These are phyloP conservation scores for Lactuca saligna DNA, from an alignment of 129 eudicot species.

Conservation along the genomic window DNA sequence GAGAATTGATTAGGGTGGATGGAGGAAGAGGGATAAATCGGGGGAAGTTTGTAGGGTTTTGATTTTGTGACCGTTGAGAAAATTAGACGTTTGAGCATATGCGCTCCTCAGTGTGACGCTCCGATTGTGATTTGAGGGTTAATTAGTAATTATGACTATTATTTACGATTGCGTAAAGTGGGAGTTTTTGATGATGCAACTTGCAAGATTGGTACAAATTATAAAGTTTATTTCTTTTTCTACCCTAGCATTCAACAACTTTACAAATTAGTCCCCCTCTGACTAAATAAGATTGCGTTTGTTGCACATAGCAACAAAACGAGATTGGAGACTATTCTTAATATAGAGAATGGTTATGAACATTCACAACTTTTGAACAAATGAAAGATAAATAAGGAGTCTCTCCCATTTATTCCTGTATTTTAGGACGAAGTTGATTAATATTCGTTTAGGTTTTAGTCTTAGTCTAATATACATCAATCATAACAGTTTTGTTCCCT, in stretches of 20 bases:
- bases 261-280: background rate
- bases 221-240: background rate
- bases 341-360: too few species aligned
- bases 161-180: background rate
- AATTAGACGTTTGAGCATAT: constrained; percentile 46
- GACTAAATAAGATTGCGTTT: too few species aligned
- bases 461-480: background rate
- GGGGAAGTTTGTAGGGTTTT: constrained; percentile 27
- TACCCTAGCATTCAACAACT: background rate
- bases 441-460: background rate
- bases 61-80: constrained; percentile 72
- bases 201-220: background rate
- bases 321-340: too few species aligned
- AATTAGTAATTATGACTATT: background rate
- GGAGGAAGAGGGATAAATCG: constrained; percentile 13
- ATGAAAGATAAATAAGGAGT: background rate
- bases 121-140: constrained; percentile 50
- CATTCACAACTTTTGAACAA: too few species aligned
- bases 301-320: too few species aligned
- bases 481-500: background rate
- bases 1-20: constrained; percentile 21
- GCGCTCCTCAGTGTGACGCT: constrained; percentile 58
- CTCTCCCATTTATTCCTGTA: background rate
- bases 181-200: background rate
- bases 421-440: background rate